Conservation (phyloP, 169 alveolate genomes). For the Plasmodium blacklocki region DNA sequence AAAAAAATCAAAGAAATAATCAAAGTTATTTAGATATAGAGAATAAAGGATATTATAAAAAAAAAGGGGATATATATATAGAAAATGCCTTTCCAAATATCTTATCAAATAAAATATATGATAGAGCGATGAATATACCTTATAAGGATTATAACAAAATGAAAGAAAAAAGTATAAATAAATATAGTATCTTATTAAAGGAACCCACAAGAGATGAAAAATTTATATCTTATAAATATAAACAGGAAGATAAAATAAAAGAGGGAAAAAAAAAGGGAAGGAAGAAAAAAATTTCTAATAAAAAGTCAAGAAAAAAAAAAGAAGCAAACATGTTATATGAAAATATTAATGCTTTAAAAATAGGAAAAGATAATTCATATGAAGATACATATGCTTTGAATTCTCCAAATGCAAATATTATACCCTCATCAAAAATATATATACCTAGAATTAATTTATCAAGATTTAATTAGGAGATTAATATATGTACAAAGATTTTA, state of each 20-base stretch:
- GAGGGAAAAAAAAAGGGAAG: not conserved
- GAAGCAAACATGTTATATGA: not conserved
- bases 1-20: constrained; percentile 2
- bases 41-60: not conserved
- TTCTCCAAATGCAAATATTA: not conserved
- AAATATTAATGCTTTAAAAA: not conserved
- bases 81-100: constrained; percentile 38
- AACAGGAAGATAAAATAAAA: not conserved
- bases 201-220: not conserved
- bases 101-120: not conserved
- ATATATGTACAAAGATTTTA: no score
- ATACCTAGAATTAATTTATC: constrained; percentile 8
- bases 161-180: constrained; percentile 2
- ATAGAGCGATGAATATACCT: not conserved
- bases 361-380: not conserved
- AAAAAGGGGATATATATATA: constrained; percentile 2
- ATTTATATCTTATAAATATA: not conserved
- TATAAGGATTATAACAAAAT: not conserved
- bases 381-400: not conserved
- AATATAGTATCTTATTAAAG: not conserved
- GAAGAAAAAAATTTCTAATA: not conserved
- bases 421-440: not conserved
- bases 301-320: not conserved
- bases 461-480: not conserved
- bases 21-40: not conserved